phyloP scores from a whole-genome alignment of 495 filamentous ascomycete genomes.

The Neurospora sp. region DNA sequence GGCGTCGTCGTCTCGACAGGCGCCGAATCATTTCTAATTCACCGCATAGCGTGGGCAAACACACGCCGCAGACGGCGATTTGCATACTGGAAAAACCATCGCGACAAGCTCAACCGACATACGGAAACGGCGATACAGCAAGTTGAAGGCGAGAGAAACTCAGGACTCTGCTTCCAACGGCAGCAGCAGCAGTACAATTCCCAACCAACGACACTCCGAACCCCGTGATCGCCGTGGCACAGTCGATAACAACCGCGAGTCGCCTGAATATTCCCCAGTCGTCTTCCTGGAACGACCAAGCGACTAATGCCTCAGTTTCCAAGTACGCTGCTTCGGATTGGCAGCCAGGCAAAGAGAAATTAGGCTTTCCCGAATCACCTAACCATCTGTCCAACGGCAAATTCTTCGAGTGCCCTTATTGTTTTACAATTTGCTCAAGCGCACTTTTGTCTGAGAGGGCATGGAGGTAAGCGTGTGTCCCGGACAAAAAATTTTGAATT shows the following conservation, averaged over 20 bases:
- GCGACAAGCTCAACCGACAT: slow-evolving; percentile 12
- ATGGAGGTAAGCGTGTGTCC: slow-evolving; percentile 6
- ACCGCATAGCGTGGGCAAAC: slow-evolving; percentile 14
- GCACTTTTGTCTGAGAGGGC: slow-evolving; percentile 5
- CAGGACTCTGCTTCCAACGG: too few relatives aligned
- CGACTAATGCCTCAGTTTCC: slow-evolving; percentile 1
- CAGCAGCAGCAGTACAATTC: background rate
- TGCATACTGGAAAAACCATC: slow-evolving; percentile 14
- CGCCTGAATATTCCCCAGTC: background rate
- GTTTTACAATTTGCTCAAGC: slow-evolving; percentile 11
- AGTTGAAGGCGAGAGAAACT: too few relatives aligned
- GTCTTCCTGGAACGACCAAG: background rate
- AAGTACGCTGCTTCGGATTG: slow-evolving; percentile 2
- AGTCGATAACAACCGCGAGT: slow-evolving; percentile 1
- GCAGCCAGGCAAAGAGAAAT: background rate
- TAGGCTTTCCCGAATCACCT: slow-evolving; percentile 12
- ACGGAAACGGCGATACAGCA: background rate
- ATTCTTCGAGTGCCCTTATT: slow-evolving; percentile 16
- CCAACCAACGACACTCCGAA: background rate
- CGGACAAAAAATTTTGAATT: too few relatives aligned
- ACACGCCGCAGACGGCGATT: slow-evolving; percentile 12
- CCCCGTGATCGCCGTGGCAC: background rate
- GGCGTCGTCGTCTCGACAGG: too few relatives aligned
- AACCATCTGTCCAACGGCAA: background rate
- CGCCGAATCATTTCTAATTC: slow-evolving; percentile 9